A percentile compares a stretch with the other conserved stretches of the same genome.
These are phyloP conservation scores for Chrysanthemum lavandulifolium DNA, from an alignment of 129 eudicot species.

Conservation along the genomic window DNA sequence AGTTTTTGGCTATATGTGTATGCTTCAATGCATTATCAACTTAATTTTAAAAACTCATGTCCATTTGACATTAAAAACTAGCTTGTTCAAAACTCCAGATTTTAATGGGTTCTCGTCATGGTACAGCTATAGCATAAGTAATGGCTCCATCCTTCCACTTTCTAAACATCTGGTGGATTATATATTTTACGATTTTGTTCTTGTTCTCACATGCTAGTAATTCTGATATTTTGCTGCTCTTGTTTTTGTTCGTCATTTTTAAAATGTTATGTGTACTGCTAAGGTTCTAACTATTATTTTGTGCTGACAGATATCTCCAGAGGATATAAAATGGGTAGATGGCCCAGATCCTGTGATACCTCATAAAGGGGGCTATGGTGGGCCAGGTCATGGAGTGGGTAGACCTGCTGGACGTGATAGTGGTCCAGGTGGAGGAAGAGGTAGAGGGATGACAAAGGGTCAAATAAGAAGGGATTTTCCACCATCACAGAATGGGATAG, in stretches of 20 bases:
- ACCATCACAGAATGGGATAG: slow-evolving; percentile 81
- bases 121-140: background rate
- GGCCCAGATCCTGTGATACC: slow-evolving; percentile 68
- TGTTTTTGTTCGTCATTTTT: too few relatives aligned
- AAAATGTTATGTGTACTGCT: too few relatives aligned
- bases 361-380: slow-evolving; percentile 54
- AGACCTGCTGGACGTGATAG: slow-evolving; percentile 55
- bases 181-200: too few relatives aligned
- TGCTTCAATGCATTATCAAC: background rate
- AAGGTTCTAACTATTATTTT: background rate
- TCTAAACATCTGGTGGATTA: too few relatives aligned
- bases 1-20: background rate
- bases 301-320: slow-evolving; percentile 64
- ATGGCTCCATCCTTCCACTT: background rate
- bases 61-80: background rate
- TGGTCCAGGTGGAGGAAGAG: slow-evolving; percentile 75
- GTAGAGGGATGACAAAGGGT: slow-evolving; percentile 65
- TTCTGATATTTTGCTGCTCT: too few relatives aligned
- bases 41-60: background rate
- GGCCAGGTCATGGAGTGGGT: slow-evolving; percentile 61
- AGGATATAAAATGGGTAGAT: slow-evolving; percentile 87
- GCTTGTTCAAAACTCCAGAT: background rate
- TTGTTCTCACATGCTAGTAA: too few relatives aligned
- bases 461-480: slow-evolving; percentile 65
- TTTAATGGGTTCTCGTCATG: background rate